Base-by-base conservation (phyloP, 345 rosid genomes). In the Draba incana region DNA sequence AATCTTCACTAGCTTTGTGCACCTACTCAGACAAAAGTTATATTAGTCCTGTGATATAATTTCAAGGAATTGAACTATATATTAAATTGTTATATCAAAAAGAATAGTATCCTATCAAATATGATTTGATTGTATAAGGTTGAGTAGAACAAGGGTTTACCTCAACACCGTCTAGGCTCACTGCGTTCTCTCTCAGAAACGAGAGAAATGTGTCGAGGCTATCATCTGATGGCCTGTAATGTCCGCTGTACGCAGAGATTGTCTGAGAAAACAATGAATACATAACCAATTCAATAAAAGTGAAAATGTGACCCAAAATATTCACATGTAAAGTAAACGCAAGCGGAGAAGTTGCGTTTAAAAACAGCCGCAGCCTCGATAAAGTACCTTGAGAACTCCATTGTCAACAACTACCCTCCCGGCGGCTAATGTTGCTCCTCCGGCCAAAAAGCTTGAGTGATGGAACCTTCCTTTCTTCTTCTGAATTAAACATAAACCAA, bases 361-460 rank as follows among this genome's bases (percentile, higher is more conserved):
- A n/a, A 55, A 48, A 37, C 20, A 53, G 20, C 54, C 1, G 2
- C 20, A 54, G 11, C 0, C 49, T 7, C 4, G n/a, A 2, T 5
- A 28, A n/a, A 48, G 8, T 85, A 90, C 98, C 92, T 84, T 90
- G 33, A 90, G 88, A 68, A 75, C 66, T 70, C 97, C 98, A 59
- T 77, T 23, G 68, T 88, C 92, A 20, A 76, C 90, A 23, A 45
- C 74, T 2, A 93, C 79, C 79, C 97, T 85, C 79, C 98, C 98
- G 3, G 98, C 97, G 1, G 96, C 96, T 70, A 90, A 57, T 0
- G 98, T 87, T 49, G 84, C 88, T 79, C 98, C 98, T 31, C 98
- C 98, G 1, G 98, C 98, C 81, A 93, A 78, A 68, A 93, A 93
- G 74, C 97, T 93, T 2, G 98, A 93, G 82, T 93, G 97, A 73